Base-by-base conservation (phyloP, 257 asterid genomes). In the Agastache rugosa region DNA sequence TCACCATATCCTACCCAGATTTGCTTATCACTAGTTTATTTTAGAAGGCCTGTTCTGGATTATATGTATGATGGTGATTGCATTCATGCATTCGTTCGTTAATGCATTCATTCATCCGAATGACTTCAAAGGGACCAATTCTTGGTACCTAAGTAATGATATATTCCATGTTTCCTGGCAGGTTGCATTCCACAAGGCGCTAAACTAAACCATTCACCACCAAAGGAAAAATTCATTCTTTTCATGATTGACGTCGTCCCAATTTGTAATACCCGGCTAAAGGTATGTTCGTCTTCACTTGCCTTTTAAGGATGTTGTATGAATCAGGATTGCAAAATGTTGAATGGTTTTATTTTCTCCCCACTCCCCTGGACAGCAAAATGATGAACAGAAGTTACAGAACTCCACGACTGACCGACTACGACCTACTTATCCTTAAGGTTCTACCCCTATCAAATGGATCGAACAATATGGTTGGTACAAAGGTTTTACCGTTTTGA, bases 111-210 rank as follows among this genome's bases (percentile, higher is more conserved):
- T 42, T 17, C 9, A 35, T 23, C 50, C 50, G 34, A 11, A 23
- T 48, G 34, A 67, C 64, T 81, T 42, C 51, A 19, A 22, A 50
- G 19, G 41, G 11, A 16, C 35, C 37, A 14, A 16, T 25, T 8
- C 17, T 63, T 39, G 37, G 74, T 56, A 63, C 65, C 56, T 68
- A 37, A 37, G 8, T 7, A 39, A 39, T 39, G 9, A 8, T 39
- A 8, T 8, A 8, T 8, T 0, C 63, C 60, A 5, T 77, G n/a
- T 62, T 69, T 54, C 29, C 50, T 74, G 37, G 83, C 89, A 93
- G 98, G 98, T 91, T 72, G 89, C 98, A 42, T 93, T 87, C 79
- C 98, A 93, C 89, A 93, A 84, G 86, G 74, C 97, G 22, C 71
- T 93, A 63, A 89, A 84, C 77, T 78, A 47, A 29, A 39, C 54